Evolutionary conservation across 2,329 filamentous ascomycete genomes (phyloP).

Genomic region (Neocatenulostroma microsporum): DNA sequence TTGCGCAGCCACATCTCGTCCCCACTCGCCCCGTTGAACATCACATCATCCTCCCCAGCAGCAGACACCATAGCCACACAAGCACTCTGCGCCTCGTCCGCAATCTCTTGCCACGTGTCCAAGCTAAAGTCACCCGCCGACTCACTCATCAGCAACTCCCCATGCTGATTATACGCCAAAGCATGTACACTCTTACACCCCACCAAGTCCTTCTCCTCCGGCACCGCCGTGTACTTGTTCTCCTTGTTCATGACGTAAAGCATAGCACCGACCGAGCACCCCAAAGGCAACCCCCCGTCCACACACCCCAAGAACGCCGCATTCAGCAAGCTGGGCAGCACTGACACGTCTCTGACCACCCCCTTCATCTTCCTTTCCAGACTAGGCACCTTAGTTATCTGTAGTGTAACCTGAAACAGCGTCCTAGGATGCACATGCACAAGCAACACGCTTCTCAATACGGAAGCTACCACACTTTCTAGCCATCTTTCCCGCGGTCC

Average conservation of each 20-base stretch:
- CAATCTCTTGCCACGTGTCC: conserved; percentile 65
- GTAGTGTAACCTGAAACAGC: conserved; percentile 74
- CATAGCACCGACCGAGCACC: conserved; percentile 60
- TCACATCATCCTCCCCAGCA: conserved; percentile 30
- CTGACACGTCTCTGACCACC: conserved; percentile 57
- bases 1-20: conserved; percentile 33
- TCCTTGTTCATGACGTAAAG: conserved; percentile 50
- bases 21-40: conserved; percentile 30
- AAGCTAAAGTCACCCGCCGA: conserved; percentile 73
- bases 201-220: conserved; percentile 55
- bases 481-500: conserved; percentile 58
- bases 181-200: conserved; percentile 67
- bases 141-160: conserved; percentile 67
- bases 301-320: conserved; percentile 70
- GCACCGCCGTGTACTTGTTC: conserved; percentile 42
- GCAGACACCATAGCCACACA: conserved; percentile 48
- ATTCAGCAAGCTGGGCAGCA: conserved; percentile 77
- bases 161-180: conserved; percentile 69
- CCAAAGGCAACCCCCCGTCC: conserved; percentile 73
- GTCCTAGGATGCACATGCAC: conserved; percentile 67
- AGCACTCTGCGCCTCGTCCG: conserved; percentile 55
- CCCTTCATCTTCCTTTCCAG: conserved; percentile 55
- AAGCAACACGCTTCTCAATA: conserved; percentile 66
- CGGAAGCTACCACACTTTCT: conserved; percentile 65
- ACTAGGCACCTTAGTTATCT: conserved; percentile 42